A percentile compares a stretch with the other conserved stretches of the same genome.
Conservation (phyloP, 108 stramenopile species). For the Conticribra weissflogii region DNA sequence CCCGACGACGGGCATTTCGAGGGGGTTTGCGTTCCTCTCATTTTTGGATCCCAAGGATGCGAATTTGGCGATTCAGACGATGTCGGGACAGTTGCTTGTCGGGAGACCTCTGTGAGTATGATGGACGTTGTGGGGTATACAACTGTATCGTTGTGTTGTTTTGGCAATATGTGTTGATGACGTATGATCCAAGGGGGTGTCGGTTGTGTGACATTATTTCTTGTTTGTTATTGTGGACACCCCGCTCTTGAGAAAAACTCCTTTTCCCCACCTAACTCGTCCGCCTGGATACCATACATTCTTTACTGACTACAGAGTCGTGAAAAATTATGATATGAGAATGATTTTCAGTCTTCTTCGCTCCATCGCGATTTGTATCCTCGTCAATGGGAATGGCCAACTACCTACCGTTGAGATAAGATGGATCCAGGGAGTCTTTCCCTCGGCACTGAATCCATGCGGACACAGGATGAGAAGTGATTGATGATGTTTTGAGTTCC, state of each 20-base stretch:
- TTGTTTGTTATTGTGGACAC: slow-evolving; percentile 4
- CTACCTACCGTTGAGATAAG: too few relatives aligned
- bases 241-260: not conserved
- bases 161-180: slow-evolving; percentile 3
- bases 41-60: slow-evolving; percentile 80
- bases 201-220: not conserved
- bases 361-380: not conserved
- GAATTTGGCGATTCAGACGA: slow-evolving; percentile 87
- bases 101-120: slow-evolving; percentile 58
- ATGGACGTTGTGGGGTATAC: not conserved
- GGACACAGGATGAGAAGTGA: too few relatives aligned
- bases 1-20: slow-evolving; percentile 57
- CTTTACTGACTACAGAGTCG: slow-evolving; percentile 27
- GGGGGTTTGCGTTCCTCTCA: slow-evolving; percentile 82
- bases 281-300: slow-evolving; percentile 42
- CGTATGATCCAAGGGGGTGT: not conserved
- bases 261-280: slow-evolving; percentile 35
- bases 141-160: slow-evolving; percentile 2
- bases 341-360: not conserved
- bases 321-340: slow-evolving; percentile 3
- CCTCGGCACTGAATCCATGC: too few relatives aligned
- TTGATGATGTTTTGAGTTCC: too few relatives aligned
- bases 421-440: too few relatives aligned
- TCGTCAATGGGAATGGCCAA: slow-evolving; percentile 5
- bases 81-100: slow-evolving; percentile 75